phyloP scores from a whole-genome alignment of 2,329 filamentous ascomycete genomes.

The Venturia aucupariae region DNA sequence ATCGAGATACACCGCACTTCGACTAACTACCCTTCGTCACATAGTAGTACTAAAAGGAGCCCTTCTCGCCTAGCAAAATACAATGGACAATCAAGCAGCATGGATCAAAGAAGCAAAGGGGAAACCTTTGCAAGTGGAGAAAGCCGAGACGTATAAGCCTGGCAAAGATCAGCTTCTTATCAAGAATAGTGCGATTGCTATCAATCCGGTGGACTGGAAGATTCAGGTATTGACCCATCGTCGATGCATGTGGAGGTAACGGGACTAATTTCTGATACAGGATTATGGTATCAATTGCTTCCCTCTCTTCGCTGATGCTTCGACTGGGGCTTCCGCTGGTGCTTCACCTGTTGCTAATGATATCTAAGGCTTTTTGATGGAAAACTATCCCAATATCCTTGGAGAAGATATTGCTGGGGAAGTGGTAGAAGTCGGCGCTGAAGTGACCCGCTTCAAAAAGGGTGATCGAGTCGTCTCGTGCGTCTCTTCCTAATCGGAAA shows the following conservation, averaged over 20 bases:
- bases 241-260: not conserved
- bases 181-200: conserved; percentile 19
- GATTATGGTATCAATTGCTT: not conserved
- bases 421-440: conserved; percentile 26
- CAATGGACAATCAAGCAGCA: too few species aligned
- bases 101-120: conserved; percentile 12
- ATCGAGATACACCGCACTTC: too few species aligned
- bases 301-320: too few species aligned
- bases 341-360: not conserved
- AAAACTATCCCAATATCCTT: conserved; percentile 27
- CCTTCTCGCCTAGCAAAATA: too few species aligned
- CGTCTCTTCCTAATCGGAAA: not conserved
- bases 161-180: conserved; percentile 21
- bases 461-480: conserved; percentile 29
- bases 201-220: conserved; percentile 17
- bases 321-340: too few species aligned
- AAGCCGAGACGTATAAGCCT: conserved; percentile 14
- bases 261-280: not conserved
- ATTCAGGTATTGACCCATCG: conserved; percentile 13
- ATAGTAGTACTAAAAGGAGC: too few species aligned
- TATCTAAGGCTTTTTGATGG: conserved; percentile 22
- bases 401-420: conserved; percentile 31
- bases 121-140: conserved; percentile 15
- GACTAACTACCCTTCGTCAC: too few species aligned
- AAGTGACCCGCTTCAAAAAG: conserved; percentile 26